Percentiles rank a stretch among this genome's conserved stretches.
Evolutionary conservation across 306 rosid genomes (phyloP).

Genomic region (Alnus rubra): DNA sequence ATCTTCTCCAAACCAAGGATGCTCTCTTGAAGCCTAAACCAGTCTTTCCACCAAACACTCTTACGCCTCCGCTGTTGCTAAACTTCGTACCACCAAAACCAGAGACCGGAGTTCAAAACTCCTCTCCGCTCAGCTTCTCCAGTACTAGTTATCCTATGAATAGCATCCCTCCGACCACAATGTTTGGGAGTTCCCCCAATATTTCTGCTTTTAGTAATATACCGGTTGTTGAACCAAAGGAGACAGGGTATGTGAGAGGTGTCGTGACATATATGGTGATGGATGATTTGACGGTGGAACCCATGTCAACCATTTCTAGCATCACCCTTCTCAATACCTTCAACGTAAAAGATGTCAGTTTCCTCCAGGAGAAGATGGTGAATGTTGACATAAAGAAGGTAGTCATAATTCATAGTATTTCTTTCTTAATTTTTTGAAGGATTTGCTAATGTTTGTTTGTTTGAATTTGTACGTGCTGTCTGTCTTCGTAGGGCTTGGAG

Average conservation of each 20-base stretch:
- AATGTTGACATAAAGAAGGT: background rate
- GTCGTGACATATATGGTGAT: background rate
- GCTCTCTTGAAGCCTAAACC: background rate
- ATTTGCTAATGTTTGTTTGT: background rate
- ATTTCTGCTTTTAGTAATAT: too few species aligned
- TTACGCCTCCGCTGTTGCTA: background rate
- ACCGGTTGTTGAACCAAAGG: background rate
- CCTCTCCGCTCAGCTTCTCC: too few species aligned
- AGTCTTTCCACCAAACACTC: background rate
- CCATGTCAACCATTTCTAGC: background rate
- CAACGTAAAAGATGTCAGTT: background rate
- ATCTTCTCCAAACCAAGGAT: background rate
- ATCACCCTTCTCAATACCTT: background rate
- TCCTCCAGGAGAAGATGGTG: background rate
- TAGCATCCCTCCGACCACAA: too few species aligned
- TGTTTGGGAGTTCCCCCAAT: too few species aligned
- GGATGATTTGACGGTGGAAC: background rate
- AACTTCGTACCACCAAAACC: background rate
- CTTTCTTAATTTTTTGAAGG: background rate
- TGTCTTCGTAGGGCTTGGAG: background rate
- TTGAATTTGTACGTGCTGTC: too few species aligned
- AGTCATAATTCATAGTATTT: too few species aligned
- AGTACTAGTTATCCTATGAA: too few species aligned
- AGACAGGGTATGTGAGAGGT: background rate
- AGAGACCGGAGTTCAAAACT: too few species aligned